Percentiles rank a stretch among this genome's conserved stretches.
Conservation (phyloP, 306 rosid species). For the Cyamopsis tetragonoloba region DNA sequence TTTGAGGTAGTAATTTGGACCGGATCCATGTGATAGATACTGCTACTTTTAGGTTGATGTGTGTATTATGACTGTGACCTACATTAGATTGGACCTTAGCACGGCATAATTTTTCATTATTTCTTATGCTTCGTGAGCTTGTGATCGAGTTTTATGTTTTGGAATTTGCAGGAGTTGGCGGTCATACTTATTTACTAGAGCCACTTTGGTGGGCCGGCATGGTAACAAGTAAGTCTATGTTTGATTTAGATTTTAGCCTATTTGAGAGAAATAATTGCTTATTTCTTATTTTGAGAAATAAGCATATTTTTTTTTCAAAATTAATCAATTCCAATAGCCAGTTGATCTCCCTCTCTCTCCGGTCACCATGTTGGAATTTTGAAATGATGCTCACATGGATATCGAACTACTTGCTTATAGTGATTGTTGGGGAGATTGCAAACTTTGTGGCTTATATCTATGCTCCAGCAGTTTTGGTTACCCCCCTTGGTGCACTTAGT, state of each 20-base stretch:
- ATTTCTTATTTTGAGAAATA: too few relatives aligned
- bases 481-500: slow-evolving; percentile 96
- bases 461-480: slow-evolving; percentile 93
- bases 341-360: not conserved
- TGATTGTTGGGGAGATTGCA: slow-evolving; percentile 90
- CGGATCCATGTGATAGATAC: slow-evolving; percentile 3
- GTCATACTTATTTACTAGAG: slow-evolving; percentile 78
- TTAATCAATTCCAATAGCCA: too few relatives aligned
- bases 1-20: not conserved
- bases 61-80: too few relatives aligned
- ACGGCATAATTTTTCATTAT: not conserved
- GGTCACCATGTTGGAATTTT: not conserved
- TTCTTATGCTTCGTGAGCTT: not conserved
- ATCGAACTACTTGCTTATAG: slow-evolving; percentile 38
- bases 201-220: slow-evolving; percentile 99
- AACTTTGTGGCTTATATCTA: slow-evolving; percentile 90
- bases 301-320: too few relatives aligned
- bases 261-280: too few relatives aligned
- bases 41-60: not conserved
- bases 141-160: slow-evolving; percentile 2
- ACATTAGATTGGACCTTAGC: not conserved
- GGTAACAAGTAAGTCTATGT: slow-evolving; percentile 86
- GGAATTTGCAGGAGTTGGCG: slow-evolving; percentile 68
- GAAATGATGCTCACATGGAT: slow-evolving; percentile 9
- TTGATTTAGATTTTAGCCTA: too few relatives aligned